Evolutionary conservation across 2,329 filamentous ascomycete genomes (phyloP).

Genomic region (Camillea tinctor): DNA sequence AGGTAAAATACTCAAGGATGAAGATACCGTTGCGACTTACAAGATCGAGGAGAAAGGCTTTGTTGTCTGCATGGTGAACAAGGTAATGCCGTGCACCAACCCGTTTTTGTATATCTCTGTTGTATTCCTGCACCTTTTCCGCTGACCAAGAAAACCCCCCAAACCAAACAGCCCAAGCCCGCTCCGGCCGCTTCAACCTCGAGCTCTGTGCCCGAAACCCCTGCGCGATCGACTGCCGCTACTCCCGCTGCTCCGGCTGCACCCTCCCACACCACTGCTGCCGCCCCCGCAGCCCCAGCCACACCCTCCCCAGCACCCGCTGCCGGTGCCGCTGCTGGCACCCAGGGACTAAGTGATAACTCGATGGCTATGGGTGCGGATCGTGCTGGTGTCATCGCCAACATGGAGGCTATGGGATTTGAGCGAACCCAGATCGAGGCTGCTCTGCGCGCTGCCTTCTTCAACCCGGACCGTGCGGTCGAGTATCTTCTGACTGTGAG

Average conservation of each 20-base stretch:
- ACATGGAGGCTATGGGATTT: constrained; percentile 98
- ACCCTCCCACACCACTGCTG: constrained; percentile 47
- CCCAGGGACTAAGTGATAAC: constrained; percentile 63
- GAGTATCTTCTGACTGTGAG: constrained; percentile 88
- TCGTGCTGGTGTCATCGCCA: constrained; percentile 76
- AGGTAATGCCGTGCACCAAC: constrained; percentile 60
- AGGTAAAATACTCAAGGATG: constrained; percentile 99
- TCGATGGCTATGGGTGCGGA: constrained; percentile 84
- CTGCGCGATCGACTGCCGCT: constrained; percentile 52
- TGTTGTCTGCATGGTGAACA: constrained; percentile 97
- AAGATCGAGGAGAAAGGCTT: constrained; percentile 99
- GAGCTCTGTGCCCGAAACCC: constrained; percentile 62
- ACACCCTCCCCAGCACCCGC: constrained; percentile 49
- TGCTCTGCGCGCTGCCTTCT: constrained; percentile 94
- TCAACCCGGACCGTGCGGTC: constrained; percentile 94
- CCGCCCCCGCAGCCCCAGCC: constrained; percentile 47
- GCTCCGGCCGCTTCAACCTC: constrained; percentile 54
- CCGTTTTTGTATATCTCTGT: background rate
- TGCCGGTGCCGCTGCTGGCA: constrained; percentile 41
- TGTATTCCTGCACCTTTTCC: background rate
- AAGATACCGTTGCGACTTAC: constrained; percentile 93
- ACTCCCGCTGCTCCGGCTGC: constrained; percentile 50
- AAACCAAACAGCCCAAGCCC: constrained; percentile 65
- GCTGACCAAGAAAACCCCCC: constrained; percentile 12
- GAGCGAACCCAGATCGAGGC: constrained; percentile 82